phyloP scores from a whole-genome alignment of 2,329 filamentous ascomycete genomes.

The Immersiporthe knoxdaviesiana region DNA sequence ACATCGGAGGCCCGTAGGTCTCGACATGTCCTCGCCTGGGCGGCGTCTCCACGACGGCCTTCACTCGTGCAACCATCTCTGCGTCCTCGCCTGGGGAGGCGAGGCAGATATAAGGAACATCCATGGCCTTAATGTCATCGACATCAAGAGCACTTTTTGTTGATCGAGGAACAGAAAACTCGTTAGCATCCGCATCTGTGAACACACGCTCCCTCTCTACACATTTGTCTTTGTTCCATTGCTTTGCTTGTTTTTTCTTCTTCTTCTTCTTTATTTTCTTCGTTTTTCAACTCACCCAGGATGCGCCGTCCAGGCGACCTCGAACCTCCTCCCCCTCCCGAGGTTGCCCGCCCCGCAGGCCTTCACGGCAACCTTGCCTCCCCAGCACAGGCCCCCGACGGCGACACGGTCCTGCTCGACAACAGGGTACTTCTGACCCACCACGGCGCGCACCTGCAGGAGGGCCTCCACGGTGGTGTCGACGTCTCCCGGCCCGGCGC shows the following conservation, averaged over 20 bases:
- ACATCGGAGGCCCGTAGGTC: conserved; percentile 50
- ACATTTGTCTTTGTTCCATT: too few species aligned
- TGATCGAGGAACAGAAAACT: not conserved
- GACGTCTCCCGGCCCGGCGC: conserved; percentile 38
- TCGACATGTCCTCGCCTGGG: conserved; percentile 49
- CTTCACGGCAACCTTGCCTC: conserved; percentile 47
- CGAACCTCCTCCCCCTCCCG: conserved; percentile 42
- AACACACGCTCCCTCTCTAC: too few species aligned
- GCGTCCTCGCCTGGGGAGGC: conserved; percentile 54
- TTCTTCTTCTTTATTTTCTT: not conserved
- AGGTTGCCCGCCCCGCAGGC: conserved; percentile 42
- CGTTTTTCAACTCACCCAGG: conserved; percentile 32
- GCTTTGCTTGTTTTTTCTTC: too few species aligned
- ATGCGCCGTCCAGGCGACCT: conserved; percentile 40
- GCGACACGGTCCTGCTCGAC: conserved; percentile 47
- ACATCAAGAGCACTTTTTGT: conserved; percentile 39
- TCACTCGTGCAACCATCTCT: conserved; percentile 48
- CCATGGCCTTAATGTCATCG: conserved; percentile 48
- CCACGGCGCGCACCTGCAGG: conserved; percentile 38
- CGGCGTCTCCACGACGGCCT: conserved; percentile 45
- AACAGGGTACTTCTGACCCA: conserved; percentile 39
- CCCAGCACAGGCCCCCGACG: conserved; percentile 55
- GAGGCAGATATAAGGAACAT: conserved; percentile 52
- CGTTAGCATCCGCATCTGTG: not conserved
- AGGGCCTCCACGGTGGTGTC: conserved; percentile 38